Evolutionary conservation across 148 eudicot genomes (phyloP), one percentile per base, ranked within the genome.

Genomic region (Suaeda aralocaspica): DNA sequence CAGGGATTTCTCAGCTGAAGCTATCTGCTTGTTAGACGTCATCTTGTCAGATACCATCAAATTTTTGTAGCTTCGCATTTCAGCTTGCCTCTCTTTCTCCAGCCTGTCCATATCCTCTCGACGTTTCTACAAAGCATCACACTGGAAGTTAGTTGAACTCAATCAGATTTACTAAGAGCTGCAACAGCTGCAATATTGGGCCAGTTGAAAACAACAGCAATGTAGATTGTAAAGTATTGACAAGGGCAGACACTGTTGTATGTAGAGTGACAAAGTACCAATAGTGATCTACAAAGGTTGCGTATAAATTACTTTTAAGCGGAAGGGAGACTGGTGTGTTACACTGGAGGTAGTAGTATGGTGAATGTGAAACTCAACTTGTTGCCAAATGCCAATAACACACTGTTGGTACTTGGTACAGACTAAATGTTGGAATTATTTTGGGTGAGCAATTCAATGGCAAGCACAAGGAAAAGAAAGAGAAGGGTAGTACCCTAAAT

Each of bases 21-120:
- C 96, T 33, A 93, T 86, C 31, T 93, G 88, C 77, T 91, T 93
- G 81, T 93, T 93, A n/a, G 98, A 93, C 7, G 96, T 93, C 98
- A 93, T 93, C 79, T 93, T 93, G 49, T 93, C 98, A 45, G 96
- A 87, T 18, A 87, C 91, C 98, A 93, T 93, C 78, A 93, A 72
- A 72, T 93, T 90, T 81, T 91, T 93, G 89, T 93, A 93, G 95
- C 98, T 93, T 79, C 96, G 83, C 39, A 81, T 51, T 68, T 93
- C 98, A 9, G 96, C 88, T 79, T 88, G 95, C 78, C 84, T 83
- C 79, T 93, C 98, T 75, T 87, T 90, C 72, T 93, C 98, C 30
- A 93, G 92, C 68, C 85, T 93, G 8, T 90, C 96, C 79, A 93
- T 84, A 55, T 93, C 98, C 69, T 90, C 98, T 8, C 86, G 80